Percentiles rank a stretch among this genome's conserved stretches.
Evolutionary conservation across 164 flowering plant species (phyloP).

Genomic region (Vitis vinifera): ASM3070453v1 NC_081812.1:18078001-18078500

Average conservation of each 20-base stretch:
- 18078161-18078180: slow-evolving; percentile 54
- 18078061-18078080: slow-evolving; percentile 65
- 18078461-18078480: slow-evolving; percentile 65
- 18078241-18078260: slow-evolving; percentile 91
- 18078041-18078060: slow-evolving; percentile 68
- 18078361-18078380: not conserved
- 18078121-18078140: slow-evolving; percentile 81
- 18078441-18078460: slow-evolving; percentile 65
- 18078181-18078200: slow-evolving; percentile 1
- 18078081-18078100: slow-evolving; percentile 54
- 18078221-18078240: not conserved
- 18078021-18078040: slow-evolving; percentile 88
- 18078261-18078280: slow-evolving; percentile 95
- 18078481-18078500: slow-evolving; percentile 87
- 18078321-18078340: slow-evolving; percentile 43
- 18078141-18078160: slow-evolving; percentile 99
- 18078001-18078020: slow-evolving; percentile 91
- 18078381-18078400: not conserved
- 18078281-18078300: slow-evolving; percentile 95
- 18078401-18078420: slow-evolving; percentile 39
- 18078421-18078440: slow-evolving; percentile 67
- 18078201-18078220: slow-evolving; percentile 1
- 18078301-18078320: slow-evolving; percentile 90
- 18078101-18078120: slow-evolving; percentile 29
- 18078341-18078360: slow-evolving; percentile 9